These are phyloP conservation scores for Psilocybe azurescens DNA, from an alignment of 768 basidiomycete species.

Conservation along the genomic window DNA sequence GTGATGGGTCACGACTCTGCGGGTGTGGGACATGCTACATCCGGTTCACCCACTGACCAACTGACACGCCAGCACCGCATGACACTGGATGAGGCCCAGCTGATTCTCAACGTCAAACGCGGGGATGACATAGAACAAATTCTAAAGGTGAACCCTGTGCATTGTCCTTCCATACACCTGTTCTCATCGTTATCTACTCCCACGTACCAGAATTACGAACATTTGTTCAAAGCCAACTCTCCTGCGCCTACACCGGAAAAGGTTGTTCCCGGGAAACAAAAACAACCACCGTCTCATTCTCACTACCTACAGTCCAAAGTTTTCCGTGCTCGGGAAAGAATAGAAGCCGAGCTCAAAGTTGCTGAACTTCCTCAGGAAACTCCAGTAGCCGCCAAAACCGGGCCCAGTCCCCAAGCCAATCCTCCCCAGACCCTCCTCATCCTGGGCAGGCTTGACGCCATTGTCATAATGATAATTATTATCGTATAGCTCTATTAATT, in stretches of 20 bases:
- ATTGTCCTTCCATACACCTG: not conserved
- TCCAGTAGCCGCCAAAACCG: slow-evolving; percentile 13
- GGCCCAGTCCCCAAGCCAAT: slow-evolving; percentile 19
- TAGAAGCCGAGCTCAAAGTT: slow-evolving; percentile 80
- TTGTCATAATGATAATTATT: slow-evolving; percentile 14
- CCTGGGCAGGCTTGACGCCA: not conserved
- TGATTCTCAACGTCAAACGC: slow-evolving; percentile 88
- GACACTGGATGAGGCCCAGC: slow-evolving; percentile 93
- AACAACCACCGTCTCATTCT: slow-evolving; percentile 58
- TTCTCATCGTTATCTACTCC: slow-evolving; percentile 13
- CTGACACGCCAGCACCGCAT: slow-evolving; percentile 87
- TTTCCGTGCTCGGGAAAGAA: slow-evolving; percentile 90
- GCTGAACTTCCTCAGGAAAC: slow-evolving; percentile 27
- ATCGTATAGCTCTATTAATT: slow-evolving; percentile 22
- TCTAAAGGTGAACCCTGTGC: slow-evolving; percentile 58
- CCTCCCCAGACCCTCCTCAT: slow-evolving; percentile 22
- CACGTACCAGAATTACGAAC: slow-evolving; percentile 79
- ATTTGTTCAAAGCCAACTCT: slow-evolving; percentile 89
- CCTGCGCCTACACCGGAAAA: slow-evolving; percentile 63
- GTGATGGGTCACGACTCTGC: slow-evolving; percentile 70
- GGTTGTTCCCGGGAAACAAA: slow-evolving; percentile 47
- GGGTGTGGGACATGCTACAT: slow-evolving; percentile 76
- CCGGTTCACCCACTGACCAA: slow-evolving; percentile 78
- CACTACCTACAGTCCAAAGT: slow-evolving; percentile 98
- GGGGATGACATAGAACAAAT: slow-evolving; percentile 72